Percentiles rank a stretch among this genome's conserved stretches.
These are phyloP conservation scores for Mortierella sp. DNA, from an alignment of 371 early-diverging fungal species.

Conservation along the genomic window DNA sequence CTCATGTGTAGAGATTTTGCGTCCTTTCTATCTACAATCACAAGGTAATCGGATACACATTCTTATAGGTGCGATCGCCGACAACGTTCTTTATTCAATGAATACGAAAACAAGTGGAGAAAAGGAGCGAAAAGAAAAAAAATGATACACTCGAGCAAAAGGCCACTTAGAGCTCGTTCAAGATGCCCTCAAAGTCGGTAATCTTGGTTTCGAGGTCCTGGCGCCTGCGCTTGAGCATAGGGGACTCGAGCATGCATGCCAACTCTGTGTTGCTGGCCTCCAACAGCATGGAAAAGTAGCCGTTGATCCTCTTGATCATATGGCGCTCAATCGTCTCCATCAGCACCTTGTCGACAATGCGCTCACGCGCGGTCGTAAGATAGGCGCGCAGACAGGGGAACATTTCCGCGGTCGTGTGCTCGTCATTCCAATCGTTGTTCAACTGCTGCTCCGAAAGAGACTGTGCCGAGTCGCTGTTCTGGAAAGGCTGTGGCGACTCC, in stretches of 20 bases:
- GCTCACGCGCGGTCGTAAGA: conserved; percentile 14
- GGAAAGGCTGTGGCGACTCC: neutral
- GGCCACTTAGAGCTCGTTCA: conserved; percentile 1
- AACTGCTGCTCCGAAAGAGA: neutral
- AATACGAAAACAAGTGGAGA: neutral
- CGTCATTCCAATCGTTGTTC: conserved; percentile 6
- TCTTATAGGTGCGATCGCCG: too few species aligned
- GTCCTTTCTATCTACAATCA: too few species aligned
- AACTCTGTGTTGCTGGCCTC: neutral
- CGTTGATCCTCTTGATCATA: conserved; percentile 15
- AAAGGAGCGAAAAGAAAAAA: too few species aligned
- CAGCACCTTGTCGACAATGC: conserved; percentile 26
- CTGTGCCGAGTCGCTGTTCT: neutral
- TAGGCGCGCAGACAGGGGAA: conserved; percentile 8
- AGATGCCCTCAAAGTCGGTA: conserved; percentile 1
- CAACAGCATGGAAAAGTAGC: conserved; percentile 2
- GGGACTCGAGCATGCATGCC: conserved; percentile 13
- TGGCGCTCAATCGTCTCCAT: conserved; percentile 32
- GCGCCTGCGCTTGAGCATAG: neutral
- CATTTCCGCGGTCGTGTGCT: neutral
- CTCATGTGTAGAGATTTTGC: too few species aligned
- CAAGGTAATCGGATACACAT: too few species aligned
- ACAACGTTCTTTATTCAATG: too few species aligned
- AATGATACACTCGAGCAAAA: neutral
- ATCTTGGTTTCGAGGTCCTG: neutral